Evolutionary conservation across 306 rosid species (phyloP).

Genomic region (Canavalia ensiformis): DNA sequence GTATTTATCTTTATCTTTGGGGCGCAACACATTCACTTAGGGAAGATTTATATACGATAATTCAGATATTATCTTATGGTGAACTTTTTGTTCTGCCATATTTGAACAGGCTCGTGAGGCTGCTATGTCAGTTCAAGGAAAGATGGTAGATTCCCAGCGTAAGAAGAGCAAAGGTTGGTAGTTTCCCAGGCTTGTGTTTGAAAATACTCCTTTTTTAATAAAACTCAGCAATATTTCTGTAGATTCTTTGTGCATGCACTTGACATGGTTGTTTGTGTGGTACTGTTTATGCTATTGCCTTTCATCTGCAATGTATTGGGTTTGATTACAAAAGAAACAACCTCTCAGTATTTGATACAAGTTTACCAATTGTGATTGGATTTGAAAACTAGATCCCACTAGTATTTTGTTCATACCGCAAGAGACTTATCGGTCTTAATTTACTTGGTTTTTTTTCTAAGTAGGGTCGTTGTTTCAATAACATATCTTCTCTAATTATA

Average conservation of each 20-base stretch:
- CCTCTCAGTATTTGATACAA: neutral
- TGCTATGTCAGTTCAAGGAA: constrained; percentile 87
- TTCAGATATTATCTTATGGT: neutral
- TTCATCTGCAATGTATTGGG: constrained; percentile 11
- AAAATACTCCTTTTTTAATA: neutral
- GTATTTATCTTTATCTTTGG: constrained; percentile 19
- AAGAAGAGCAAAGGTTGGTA: constrained; percentile 91
- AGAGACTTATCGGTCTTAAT: neutral
- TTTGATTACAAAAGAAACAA: neutral
- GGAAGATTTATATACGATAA: constrained; percentile 5
- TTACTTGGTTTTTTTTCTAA: constrained; percentile 28
- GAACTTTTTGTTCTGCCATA: constrained; percentile 34
- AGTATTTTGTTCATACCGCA: neutral
- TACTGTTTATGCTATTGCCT: constrained; percentile 6
- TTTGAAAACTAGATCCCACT: neutral
- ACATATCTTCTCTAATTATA: neutral
- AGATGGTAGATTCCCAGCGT: constrained; percentile 93
- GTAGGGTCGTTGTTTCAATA: neutral
- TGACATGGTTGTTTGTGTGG: constrained; percentile 35
- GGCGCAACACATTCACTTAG: neutral
- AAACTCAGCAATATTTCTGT: neutral
- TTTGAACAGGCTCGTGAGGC: constrained; percentile 93
- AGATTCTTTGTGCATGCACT: neutral
- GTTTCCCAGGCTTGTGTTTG: constrained; percentile 8
- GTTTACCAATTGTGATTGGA: neutral